Conservation (phyloP, 1,284 basidiomycete species). For the Naganishia cerealis region DNA sequence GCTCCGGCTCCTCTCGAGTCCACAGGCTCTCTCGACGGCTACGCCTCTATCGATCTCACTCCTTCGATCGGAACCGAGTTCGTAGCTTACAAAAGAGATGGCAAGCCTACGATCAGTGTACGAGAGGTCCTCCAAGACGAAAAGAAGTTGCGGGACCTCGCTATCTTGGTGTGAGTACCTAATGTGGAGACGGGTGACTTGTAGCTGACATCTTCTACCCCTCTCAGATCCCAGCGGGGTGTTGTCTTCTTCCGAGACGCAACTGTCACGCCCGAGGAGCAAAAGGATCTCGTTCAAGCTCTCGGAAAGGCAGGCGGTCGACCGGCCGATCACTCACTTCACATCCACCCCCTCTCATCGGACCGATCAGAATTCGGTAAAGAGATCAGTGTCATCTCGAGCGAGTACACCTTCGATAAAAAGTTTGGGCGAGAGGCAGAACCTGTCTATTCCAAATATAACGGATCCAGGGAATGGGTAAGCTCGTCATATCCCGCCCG, state of each 20-base stretch:
- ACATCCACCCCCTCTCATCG: conserved; percentile 66
- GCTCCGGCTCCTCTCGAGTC: conserved; percentile 9
- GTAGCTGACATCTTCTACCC: background rate
- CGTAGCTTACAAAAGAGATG: conserved; percentile 4
- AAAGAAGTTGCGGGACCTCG: conserved; percentile 25
- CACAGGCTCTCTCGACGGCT: conserved; percentile 21
- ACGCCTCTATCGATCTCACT: conserved; percentile 25
- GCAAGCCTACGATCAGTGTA: conserved; percentile 8
- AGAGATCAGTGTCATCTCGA: conserved; percentile 40
- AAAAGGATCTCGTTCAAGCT: conserved; percentile 57
- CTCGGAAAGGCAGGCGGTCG: conserved; percentile 64
- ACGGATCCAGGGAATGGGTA: conserved; percentile 38
- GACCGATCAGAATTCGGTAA: conserved; percentile 46
- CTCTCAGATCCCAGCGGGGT: conserved; percentile 60
- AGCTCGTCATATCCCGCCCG: conserved; percentile 34
- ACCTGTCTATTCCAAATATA: conserved; percentile 41
- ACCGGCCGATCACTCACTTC: conserved; percentile 60
- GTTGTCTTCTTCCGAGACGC: conserved; percentile 71
- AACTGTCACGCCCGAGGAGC: conserved; percentile 56
- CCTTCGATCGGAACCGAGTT: conserved; percentile 32
- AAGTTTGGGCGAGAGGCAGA: conserved; percentile 1
- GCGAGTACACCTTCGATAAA: conserved; percentile 10
- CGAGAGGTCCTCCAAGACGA: conserved; percentile 24
- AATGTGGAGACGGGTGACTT: too few species aligned
- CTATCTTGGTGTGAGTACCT: conserved; percentile 27